phyloP scores from a whole-genome alignment of 805 yeast species.

The Metschnikowia cubensis region DNA sequence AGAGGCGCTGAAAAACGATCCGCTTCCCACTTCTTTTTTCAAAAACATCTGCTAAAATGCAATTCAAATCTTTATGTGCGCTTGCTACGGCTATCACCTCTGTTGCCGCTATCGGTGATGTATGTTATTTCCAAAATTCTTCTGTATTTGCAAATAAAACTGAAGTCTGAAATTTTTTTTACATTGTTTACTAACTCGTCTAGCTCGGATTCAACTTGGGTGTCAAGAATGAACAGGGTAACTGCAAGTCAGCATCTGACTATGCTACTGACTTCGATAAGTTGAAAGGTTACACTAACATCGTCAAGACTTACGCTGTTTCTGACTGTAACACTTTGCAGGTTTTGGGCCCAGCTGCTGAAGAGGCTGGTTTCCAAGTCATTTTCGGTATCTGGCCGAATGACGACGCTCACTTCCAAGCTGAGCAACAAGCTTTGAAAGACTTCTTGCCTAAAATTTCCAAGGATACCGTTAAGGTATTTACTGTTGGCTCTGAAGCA shows the following conservation, averaged over 20 bases:
- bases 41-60: slow-evolving; percentile 25
- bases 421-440: slow-evolving; percentile 70
- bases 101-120: slow-evolving; percentile 57
- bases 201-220: slow-evolving; percentile 62
- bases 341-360: slow-evolving; percentile 83
- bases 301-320: slow-evolving; percentile 83
- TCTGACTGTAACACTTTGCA: slow-evolving; percentile 91
- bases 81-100: slow-evolving; percentile 47
- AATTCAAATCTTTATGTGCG: slow-evolving; percentile 38
- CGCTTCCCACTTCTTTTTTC: background rate
- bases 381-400: slow-evolving; percentile 94
- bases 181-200: slow-evolving; percentile 10
- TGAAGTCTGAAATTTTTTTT: background rate
- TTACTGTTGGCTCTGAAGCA: slow-evolving; percentile 94
- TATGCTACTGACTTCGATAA: slow-evolving; percentile 63
- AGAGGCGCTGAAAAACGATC: slow-evolving; percentile 1
- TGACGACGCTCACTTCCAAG: slow-evolving; percentile 70
- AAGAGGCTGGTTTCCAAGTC: slow-evolving; percentile 66
- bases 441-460: slow-evolving; percentile 70
- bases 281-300: slow-evolving; percentile 55
- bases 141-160: background rate
- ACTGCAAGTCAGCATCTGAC: slow-evolving; percentile 71
- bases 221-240: slow-evolving; percentile 67
- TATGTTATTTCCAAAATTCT: slow-evolving; percentile 20
- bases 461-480: slow-evolving; percentile 62